These are phyloP conservation scores for Myxozyma vanderwaltii DNA, from an alignment of 805 yeast genomes.

Conservation along the genomic window DNA sequence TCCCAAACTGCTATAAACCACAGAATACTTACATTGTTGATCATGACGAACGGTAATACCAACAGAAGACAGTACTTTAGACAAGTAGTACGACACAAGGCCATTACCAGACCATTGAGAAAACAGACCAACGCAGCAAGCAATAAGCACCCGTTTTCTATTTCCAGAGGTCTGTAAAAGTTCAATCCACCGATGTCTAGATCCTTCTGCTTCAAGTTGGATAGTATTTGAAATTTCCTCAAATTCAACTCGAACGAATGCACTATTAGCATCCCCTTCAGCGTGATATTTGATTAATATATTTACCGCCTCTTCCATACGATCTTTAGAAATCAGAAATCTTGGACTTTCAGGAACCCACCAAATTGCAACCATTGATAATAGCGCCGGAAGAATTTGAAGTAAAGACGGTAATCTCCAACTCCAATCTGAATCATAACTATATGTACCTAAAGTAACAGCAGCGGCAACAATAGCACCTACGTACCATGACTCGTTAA, in stretches of 20 bases:
- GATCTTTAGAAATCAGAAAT: slow-evolving; percentile 48
- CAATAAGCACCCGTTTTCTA: slow-evolving; percentile 48
- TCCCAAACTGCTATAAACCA: too few relatives aligned
- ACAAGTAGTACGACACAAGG: slow-evolving; percentile 54
- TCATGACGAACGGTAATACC: slow-evolving; percentile 56
- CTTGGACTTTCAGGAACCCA: slow-evolving; percentile 57
- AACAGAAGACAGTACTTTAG: slow-evolving; percentile 54
- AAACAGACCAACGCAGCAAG: slow-evolving; percentile 43
- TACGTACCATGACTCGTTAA: slow-evolving; percentile 54
- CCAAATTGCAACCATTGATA: slow-evolving; percentile 40
- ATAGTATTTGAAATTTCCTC: slow-evolving; percentile 21
- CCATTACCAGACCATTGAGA: slow-evolving; percentile 55
- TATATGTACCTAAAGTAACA: slow-evolving; percentile 30
- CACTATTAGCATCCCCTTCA: slow-evolving; percentile 43
- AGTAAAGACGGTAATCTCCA: slow-evolving; percentile 45
- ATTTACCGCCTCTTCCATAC: slow-evolving; percentile 48
- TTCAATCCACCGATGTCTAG: slow-evolving; percentile 35
- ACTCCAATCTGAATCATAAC: slow-evolving; percentile 37
- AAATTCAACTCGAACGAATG: slow-evolving; percentile 19
- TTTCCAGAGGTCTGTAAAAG: slow-evolving; percentile 42
- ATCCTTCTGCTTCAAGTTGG: slow-evolving; percentile 8
- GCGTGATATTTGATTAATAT: slow-evolving; percentile 49
- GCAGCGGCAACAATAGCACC: slow-evolving; percentile 48
- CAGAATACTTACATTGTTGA: slow-evolving; percentile 24
- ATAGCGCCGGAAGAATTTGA: slow-evolving; percentile 46